Evolutionary conservation across 176 grass and related monocot species (phyloP).

Genomic region (Ensete glaucum): DNA sequence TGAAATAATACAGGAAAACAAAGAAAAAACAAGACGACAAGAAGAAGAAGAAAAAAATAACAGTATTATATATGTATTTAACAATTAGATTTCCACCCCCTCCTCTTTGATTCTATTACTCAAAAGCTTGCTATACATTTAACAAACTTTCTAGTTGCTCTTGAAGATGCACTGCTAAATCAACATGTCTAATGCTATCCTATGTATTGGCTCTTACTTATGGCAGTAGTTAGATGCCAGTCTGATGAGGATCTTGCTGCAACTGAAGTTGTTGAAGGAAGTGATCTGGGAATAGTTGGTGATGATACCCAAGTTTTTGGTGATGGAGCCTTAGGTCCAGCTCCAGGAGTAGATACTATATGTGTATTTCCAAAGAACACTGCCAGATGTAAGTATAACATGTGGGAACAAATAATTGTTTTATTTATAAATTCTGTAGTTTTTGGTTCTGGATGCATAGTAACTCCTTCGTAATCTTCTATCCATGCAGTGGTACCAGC

Average conservation of each 20-base stretch:
- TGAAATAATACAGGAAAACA: too few species aligned
- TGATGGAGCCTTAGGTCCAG: slow-evolving; percentile 52
- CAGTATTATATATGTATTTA: too few species aligned
- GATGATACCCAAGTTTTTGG: slow-evolving; percentile 73
- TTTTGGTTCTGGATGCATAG: not conserved
- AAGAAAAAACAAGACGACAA: too few species aligned
- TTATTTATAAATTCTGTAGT: not conserved
- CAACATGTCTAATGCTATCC: not conserved
- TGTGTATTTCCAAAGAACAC: slow-evolving; percentile 89
- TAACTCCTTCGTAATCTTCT: slow-evolving; percentile 4
- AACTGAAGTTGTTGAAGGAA: slow-evolving; percentile 77
- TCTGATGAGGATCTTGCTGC: slow-evolving; percentile 79
- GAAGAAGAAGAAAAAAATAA: too few species aligned
- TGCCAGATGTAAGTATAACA: slow-evolving; percentile 55
- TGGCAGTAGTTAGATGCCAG: slow-evolving; percentile 54
- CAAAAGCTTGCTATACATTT: too few species aligned
- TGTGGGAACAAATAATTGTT: not conserved
- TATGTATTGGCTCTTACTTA: not conserved
- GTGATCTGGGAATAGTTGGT: slow-evolving; percentile 73
- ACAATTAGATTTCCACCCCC: too few species aligned
- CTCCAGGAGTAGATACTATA: slow-evolving; percentile 71
- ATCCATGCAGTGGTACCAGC: slow-evolving; percentile 66
- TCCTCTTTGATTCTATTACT: too few species aligned
- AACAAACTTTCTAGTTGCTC: too few species aligned
- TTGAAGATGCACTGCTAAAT: not conserved